Evolutionary conservation across 495 filamentous ascomycete genomes (phyloP), one percentile per base, ranked within the genome.

Genomic region (Gamarada debralockiae): DNA sequence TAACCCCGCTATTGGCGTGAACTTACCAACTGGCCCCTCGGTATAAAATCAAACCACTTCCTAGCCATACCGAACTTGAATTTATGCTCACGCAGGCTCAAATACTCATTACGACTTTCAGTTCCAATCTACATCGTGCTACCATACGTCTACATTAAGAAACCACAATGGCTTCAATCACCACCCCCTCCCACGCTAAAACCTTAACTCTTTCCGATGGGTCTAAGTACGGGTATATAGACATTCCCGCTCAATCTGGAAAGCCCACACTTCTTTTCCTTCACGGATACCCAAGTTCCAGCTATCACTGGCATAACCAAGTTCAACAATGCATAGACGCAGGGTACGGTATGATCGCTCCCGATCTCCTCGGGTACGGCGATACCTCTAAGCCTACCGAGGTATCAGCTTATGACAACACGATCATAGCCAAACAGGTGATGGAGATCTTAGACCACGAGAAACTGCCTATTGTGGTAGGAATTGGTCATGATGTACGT

Each of bases 311-410:
- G 72, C 54, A 61, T n/a, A 61, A 69, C 33, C 67, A 70, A 25
- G 62, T 72, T 17, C 10, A 25, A 23, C 54, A 59, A 41, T 66
- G 72, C 31, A 25, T 55, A 5, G 3, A 3, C 6, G 14, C 6
- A 3, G 71, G 72, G 15, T 72, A 67, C 47, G 69, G 70, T 8
- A 42, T 75, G 45, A 50, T 75, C 13, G 70, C 58, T 8, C 72
- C 72, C 5, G 72, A 75, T 57, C 53, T 68, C 12, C 65, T 75
- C 0, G 72, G 72, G 12, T 75, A 72, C 43, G 70, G 72, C 6
- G 70, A 61, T 2, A 70, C 66, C 5, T 60, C 63, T 48, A 73
- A 70, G 51, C 72, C 71, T 3, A 42, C 27, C 9, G 51, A 51
- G 1, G 10, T 58, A 9, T 52, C 57, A 15, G 54, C 47, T 8